Conservation (phyloP, 257 asterid species). For the Solanum virginianum region DNA sequence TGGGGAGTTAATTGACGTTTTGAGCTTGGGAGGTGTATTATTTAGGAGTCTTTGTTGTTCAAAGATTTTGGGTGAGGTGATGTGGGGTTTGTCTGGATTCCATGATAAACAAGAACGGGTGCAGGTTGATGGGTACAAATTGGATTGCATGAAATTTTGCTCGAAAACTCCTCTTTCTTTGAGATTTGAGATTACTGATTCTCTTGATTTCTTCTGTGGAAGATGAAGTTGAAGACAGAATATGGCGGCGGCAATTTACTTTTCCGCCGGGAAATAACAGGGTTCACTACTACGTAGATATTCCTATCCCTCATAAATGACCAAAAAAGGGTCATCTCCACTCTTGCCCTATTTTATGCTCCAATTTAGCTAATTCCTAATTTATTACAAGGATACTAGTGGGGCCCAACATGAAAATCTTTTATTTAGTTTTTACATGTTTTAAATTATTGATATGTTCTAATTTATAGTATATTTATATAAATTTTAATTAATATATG, state of each 20-base stretch:
- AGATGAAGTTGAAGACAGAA: neutral
- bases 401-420: no score
- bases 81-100: slow-evolving; percentile 12
- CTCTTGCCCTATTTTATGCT: no score
- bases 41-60: slow-evolving; percentile 10
- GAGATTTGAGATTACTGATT: neutral
- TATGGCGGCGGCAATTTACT: neutral
- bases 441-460: no score
- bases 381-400: no score
- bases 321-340: no score
- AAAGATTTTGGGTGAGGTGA: slow-evolving; percentile 5
- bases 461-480: no score
- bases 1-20: slow-evolving; percentile 33
- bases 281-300: neutral
- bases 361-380: no score
- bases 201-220: neutral
- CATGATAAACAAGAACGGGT: slow-evolving; percentile 1
- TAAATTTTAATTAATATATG: no score
- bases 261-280: neutral
- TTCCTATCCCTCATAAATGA: neutral
- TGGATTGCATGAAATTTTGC: neutral
- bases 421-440: no score
- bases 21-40: slow-evolving; percentile 11
- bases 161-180: neutral
- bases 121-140: neutral